These are phyloP conservation scores for Diaporthe destruens DNA, from an alignment of 2,329 filamentous ascomycete species.

Conservation along the genomic window DNA sequence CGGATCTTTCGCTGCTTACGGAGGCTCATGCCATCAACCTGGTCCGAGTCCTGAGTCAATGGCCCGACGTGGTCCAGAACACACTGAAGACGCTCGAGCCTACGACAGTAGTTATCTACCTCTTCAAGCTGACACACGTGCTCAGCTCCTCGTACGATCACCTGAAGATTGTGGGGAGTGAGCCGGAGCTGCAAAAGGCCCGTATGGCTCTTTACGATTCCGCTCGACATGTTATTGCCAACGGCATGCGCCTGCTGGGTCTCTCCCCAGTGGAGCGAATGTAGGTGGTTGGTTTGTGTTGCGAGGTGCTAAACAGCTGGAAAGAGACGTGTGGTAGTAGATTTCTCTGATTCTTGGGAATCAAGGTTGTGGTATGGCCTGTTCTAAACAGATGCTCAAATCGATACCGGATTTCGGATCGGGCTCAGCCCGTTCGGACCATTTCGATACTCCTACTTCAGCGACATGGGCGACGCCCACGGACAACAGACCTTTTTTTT, in stretches of 20 bases:
- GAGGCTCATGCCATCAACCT: constrained; percentile 81
- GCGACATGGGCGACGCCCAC: neutral
- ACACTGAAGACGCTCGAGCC: constrained; percentile 86
- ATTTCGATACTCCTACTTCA: neutral
- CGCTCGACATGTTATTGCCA: constrained; percentile 80
- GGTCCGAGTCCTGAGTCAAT: constrained; percentile 82
- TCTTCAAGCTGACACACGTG: constrained; percentile 89
- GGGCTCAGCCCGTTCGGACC: neutral
- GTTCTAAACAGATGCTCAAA: neutral
- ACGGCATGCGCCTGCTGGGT: constrained; percentile 86
- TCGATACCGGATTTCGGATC: neutral
- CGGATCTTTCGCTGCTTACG: constrained; percentile 76
- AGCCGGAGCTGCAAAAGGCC: constrained; percentile 77
- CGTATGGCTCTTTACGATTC: constrained; percentile 84
- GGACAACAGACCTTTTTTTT: constrained; percentile 5
- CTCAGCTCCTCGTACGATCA: constrained; percentile 86
- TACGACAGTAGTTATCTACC: constrained; percentile 66
- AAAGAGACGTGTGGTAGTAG: neutral
- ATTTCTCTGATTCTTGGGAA: neutral
- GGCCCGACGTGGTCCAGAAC: constrained; percentile 87
- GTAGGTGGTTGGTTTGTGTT: constrained; percentile 4
- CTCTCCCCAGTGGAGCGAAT: constrained; percentile 79
- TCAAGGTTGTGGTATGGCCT: neutral
- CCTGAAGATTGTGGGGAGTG: constrained; percentile 83
- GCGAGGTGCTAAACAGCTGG: neutral